Evolutionary conservation across 495 filamentous ascomycete genomes (phyloP), one percentile per base, ranked within the genome.

Genomic region (Penicillium samsonianum): DNA sequence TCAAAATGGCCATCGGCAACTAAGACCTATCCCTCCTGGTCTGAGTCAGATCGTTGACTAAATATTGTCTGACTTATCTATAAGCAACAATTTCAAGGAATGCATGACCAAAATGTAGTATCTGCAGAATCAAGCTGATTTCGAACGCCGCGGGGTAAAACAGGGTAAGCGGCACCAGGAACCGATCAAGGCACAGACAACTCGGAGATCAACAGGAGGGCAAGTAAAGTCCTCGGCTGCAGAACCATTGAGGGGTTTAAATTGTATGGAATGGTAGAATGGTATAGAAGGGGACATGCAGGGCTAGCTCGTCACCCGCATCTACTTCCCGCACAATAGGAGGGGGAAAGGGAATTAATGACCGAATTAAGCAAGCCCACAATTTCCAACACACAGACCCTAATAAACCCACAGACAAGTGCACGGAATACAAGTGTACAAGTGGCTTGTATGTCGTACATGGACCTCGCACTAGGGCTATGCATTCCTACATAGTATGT

Each of bases 381-480:
- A 47, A 19, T 47, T 17, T 20, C 3, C 1, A 26, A 22, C 30
- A 33, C 48, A 40, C 23, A 51, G 33, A 38, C 49, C 33, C 20
- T 14, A 9, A 6, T 47, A 47, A 25, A 25, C n/a, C n/a, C n/a
- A n/a, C n/a, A n/a, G n/a, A n/a, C 16, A 37, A 38, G 14, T 37
- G 33, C n/a, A 48, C 6, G 17, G 35, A 3, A 2, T 4, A 28
- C 14, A 10, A 20, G 20, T 22, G 28, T 25, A 17, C 48, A 38
- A 26, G 19, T 8, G 48, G 49, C 49, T 33, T 33, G 30, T 40
- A 26, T 51, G 48, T 51, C 5, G 50, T 52, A 52, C 50, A 40
- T 52, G 35, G 50, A 52, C 50, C 50, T 40, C 50, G 50, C 50
- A 19, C 50, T 52, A 52, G 31, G 10, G n/a, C n/a, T n/a, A n/a